A percentile compares a stretch with the other conserved stretches of the same genome.
These are phyloP conservation scores for Sphagnum contortum DNA, from an alignment of 225 moss, liverwort and hornwort genomes.

Conservation along the genomic window DNA sequence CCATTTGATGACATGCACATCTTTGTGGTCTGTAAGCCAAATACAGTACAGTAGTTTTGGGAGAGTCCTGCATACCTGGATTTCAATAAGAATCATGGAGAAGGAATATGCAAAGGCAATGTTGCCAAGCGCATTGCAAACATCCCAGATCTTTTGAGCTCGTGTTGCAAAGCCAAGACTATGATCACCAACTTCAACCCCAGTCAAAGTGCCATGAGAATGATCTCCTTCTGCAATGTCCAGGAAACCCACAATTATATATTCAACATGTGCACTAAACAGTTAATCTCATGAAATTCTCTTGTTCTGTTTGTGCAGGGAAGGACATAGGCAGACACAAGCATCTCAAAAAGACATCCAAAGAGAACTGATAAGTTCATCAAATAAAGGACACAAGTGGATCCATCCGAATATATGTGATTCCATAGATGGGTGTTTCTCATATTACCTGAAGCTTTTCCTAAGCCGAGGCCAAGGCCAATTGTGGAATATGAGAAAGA, in stretches of 20 bases:
- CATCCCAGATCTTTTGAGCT: conserved; percentile 22
- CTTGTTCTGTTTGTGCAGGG: no score
- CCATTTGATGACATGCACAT: background rate
- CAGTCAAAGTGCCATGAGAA: conserved; percentile 20
- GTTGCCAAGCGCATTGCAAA: conserved; percentile 55
- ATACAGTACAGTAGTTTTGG: background rate
- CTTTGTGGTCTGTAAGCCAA: background rate
- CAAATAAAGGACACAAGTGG: background rate
- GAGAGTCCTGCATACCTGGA: conserved; percentile 29
- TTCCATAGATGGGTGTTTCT: background rate
- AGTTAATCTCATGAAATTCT: no score
- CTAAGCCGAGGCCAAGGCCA: conserved; percentile 60
- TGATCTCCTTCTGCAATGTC: conserved; percentile 14
- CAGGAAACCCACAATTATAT: background rate
- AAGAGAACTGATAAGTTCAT: no score
- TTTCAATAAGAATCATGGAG: conserved; percentile 55
- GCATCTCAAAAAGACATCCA: no score
- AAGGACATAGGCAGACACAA: no score
- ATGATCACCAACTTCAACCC: conserved; percentile 20
- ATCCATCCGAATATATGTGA: background rate
- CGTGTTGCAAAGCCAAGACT: conserved; percentile 13
- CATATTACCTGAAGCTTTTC: conserved; percentile 40
- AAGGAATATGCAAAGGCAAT: conserved; percentile 70
- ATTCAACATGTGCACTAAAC: no score
- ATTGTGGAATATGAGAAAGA: conserved; percentile 65